Conservation (phyloP, 2,329 filamentous ascomycete species). For the Talaromyces sp. region DNA sequence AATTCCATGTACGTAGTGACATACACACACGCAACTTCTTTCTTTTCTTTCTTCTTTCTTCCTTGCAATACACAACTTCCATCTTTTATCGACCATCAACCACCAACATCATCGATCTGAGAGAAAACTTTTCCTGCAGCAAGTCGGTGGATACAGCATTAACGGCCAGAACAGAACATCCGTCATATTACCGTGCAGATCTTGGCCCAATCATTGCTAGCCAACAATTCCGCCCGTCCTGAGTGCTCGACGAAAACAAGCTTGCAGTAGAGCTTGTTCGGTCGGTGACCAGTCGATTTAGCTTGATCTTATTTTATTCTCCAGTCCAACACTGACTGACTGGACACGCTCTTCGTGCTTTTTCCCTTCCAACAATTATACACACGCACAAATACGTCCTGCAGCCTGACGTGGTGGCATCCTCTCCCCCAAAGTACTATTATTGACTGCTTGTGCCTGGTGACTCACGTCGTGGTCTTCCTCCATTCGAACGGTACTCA, state of each 20-base stretch:
- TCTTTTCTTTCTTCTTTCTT: background rate
- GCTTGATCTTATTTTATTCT: background rate
- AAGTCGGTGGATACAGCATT: background rate
- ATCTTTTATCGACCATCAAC: background rate
- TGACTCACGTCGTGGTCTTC: slow-evolving; percentile 10
- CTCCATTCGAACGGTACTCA: slow-evolving; percentile 4
- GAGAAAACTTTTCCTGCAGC: background rate
- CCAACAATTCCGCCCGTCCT: slow-evolving; percentile 3
- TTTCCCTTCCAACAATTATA: background rate
- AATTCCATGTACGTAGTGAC: background rate
- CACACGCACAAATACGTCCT: slow-evolving; percentile 7
- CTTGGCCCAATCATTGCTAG: slow-evolving; percentile 12
- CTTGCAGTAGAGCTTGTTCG: slow-evolving; percentile 5
- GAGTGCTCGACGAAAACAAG: background rate
- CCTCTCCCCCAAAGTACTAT: background rate
- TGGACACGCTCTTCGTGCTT: slow-evolving; percentile 6
- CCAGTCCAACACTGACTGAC: slow-evolving; percentile 1
- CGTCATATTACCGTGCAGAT: slow-evolving; percentile 10
- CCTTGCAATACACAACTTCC: background rate
- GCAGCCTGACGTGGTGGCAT: slow-evolving; percentile 12
- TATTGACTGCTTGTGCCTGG: slow-evolving; percentile 1
- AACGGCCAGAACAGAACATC: background rate
- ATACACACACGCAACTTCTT: background rate
- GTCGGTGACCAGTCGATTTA: slow-evolving; percentile 6
- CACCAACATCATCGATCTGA: background rate